A percentile compares a stretch with the other conserved stretches of the same genome.
phyloP scores from a whole-genome alignment of 169 alveolate genomes.

The Eimeria necatrix region DNA sequence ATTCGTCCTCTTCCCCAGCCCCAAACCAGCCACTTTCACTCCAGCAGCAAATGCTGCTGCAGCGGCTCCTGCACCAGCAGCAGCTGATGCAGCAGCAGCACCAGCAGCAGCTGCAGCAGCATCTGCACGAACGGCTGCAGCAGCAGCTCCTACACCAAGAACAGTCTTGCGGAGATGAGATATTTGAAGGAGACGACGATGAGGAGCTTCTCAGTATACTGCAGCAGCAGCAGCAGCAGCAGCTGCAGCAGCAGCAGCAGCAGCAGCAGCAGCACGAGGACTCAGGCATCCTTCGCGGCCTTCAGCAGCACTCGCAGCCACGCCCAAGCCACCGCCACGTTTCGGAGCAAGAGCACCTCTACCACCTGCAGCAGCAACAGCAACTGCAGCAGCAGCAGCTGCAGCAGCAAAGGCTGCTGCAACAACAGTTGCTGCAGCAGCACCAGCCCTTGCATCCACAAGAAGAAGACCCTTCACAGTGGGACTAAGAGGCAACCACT shows the following conservation, averaged over 20 bases:
- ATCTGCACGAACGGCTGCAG: neutral
- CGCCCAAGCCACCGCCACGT: neutral
- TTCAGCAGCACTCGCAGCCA: neutral
- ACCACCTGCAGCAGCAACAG: slow-evolving; percentile 28
- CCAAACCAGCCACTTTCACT: neutral
- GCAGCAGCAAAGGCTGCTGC: neutral
- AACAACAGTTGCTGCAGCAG: neutral
- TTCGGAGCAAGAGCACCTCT: slow-evolving; percentile 14
- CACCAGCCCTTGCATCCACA: neutral
- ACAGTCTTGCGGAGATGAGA: neutral
- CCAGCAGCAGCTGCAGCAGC: neutral
- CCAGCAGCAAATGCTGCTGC: slow-evolving; percentile 26
- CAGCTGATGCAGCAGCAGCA: slow-evolving; percentile 1
- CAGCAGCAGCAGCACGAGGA: no score
- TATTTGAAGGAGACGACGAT: neutral
- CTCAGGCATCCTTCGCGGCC: neutral
- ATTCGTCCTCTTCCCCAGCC: neutral
- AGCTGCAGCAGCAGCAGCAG: no score
- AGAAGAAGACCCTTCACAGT: neutral
- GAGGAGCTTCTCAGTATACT: neutral
- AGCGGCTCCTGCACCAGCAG: neutral
- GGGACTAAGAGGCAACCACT: neutral
- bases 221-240: neutral
- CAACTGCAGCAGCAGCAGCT: slow-evolving; percentile 19
- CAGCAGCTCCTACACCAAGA: slow-evolving; percentile 45